These are phyloP conservation scores for Tricholoma matsutake DNA, from an alignment of 768 basidiomycete genomes.

Conservation along the genomic window DNA sequence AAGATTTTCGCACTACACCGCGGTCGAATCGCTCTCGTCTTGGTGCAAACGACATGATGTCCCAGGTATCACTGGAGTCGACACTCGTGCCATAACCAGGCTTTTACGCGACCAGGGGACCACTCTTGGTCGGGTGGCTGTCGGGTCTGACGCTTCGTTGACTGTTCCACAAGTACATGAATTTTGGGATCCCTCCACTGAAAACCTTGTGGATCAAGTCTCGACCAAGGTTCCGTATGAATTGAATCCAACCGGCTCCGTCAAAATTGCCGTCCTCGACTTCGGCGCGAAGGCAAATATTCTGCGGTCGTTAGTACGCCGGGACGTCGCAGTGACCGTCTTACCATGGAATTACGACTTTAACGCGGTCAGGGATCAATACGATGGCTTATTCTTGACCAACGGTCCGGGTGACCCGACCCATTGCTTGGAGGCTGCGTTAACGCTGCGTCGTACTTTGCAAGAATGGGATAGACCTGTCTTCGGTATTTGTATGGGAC, in stretches of 20 bases:
- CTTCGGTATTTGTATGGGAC: slow-evolving; percentile 99
- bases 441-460: slow-evolving; percentile 78
- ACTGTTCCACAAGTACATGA: slow-evolving; percentile 61
- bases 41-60: slow-evolving; percentile 92
- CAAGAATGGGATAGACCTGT: slow-evolving; percentile 90
- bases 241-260: slow-evolving; percentile 82
- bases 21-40: slow-evolving; percentile 86
- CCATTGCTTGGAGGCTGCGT: slow-evolving; percentile 82
- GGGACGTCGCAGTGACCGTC: slow-evolving; percentile 91
- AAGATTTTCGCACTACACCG: slow-evolving; percentile 91
- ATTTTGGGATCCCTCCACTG: slow-evolving; percentile 89
- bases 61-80: slow-evolving; percentile 94
- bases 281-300: slow-evolving; percentile 99
- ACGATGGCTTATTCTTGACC: slow-evolving; percentile 91
- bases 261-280: slow-evolving; percentile 94
- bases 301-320: slow-evolving; percentile 84
- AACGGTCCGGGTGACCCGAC: slow-evolving; percentile 96
- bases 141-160: slow-evolving; percentile 68
- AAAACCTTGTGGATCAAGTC: slow-evolving; percentile 92
- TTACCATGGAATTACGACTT: slow-evolving; percentile 98
- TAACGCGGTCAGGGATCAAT: slow-evolving; percentile 85
- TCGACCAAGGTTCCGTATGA: slow-evolving; percentile 84
- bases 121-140: slow-evolving; percentile 86
- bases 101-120: slow-evolving; percentile 96
- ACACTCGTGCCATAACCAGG: slow-evolving; percentile 93